Evolutionary conservation across 139 green algal species (phyloP), one percentile per base, ranked within the genome.

Genomic region (Marvania coccoides): DNA sequence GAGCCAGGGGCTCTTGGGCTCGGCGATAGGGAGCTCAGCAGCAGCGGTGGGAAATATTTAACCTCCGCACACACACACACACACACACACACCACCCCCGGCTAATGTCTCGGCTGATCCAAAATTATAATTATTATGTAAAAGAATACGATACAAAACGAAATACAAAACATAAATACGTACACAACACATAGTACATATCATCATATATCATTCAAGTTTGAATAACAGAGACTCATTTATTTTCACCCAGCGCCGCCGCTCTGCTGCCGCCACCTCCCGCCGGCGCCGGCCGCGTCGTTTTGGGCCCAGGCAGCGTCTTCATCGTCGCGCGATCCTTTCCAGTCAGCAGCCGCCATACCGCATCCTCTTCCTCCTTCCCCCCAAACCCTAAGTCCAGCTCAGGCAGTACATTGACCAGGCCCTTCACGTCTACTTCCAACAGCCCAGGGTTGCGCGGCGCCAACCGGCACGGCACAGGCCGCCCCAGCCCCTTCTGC

Each of bases 401-500:
- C 14, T 35, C 23, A 15, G 42, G 10, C 33, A 67, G 36, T 14
- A 65, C 36, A 66, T 1, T 5, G 30, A 15, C 29, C 46, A 37
- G 12, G 26, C 30, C 29, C 13, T 38, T 4, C 7, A 23, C 13
- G 1, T 15, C 7, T 15, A 76, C 47, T 9, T 15, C 26, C 33
- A 60, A 47, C 13, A 57, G n/a, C 2, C 69, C 69, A 8, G 39
- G 14, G 51, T 68, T 74, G 29, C 5, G n/a, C 24, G 39, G 37
- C 14, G 54, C 48, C 36, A 47, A 30, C 19, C 34, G 3, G 30
- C 58, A 26, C 42, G 39, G 24, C 69, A 69, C 46, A 12, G 59
- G 47, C n/a, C 47, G 37, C 28, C 69, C 69, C 29, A 76, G 36
- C 58, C 61, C 61, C 36, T 66, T 6, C n/a, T 31, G 6, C 24